Percentiles rank a stretch among this genome's conserved stretches.
phyloP scores from a whole-genome alignment of 2,329 filamentous ascomycete species.

The Colletotrichum lindemuthianum region DNA sequence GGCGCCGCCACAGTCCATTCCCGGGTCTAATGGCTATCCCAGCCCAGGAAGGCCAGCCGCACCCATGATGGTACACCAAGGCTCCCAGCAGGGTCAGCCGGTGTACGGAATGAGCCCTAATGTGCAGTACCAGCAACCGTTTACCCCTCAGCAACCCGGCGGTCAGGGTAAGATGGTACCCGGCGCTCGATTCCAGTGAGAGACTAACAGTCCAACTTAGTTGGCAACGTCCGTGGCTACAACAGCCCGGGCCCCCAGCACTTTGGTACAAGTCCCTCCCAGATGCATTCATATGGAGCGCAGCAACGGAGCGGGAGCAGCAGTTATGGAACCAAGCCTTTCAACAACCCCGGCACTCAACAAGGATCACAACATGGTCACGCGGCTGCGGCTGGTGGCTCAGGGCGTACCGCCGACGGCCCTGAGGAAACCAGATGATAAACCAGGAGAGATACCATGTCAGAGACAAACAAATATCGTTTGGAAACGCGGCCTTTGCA shows the following conservation, averaged over 20 bases:
- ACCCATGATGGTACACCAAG: slow-evolving; percentile 94
- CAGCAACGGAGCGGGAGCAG: slow-evolving; percentile 69
- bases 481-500: background rate
- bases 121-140: slow-evolving; percentile 80
- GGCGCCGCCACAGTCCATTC: slow-evolving; percentile 66
- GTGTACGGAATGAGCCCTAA: slow-evolving; percentile 81
- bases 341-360: slow-evolving; percentile 45
- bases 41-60: slow-evolving; percentile 84
- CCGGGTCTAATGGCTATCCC: slow-evolving; percentile 82
- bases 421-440: slow-evolving; percentile 58
- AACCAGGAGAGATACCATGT: slow-evolving; percentile 12
- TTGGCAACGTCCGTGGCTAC: slow-evolving; percentile 70
- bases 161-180: slow-evolving; percentile 72
- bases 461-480: slow-evolving; percentile 21
- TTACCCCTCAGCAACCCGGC: slow-evolving; percentile 72
- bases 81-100: slow-evolving; percentile 89
- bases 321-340: slow-evolving; percentile 62
- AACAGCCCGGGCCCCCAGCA: slow-evolving; percentile 68
- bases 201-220: slow-evolving; percentile 57
- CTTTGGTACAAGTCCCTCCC: slow-evolving; percentile 73
- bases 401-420: slow-evolving; percentile 48
- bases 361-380: slow-evolving; percentile 56
- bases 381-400: slow-evolving; percentile 46
- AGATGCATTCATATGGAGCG: slow-evolving; percentile 70
- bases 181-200: slow-evolving; percentile 34